These are phyloP conservation scores for Neurospora sp. DNA, from an alignment of 495 filamentous ascomycete species.

Conservation along the genomic window DNA sequence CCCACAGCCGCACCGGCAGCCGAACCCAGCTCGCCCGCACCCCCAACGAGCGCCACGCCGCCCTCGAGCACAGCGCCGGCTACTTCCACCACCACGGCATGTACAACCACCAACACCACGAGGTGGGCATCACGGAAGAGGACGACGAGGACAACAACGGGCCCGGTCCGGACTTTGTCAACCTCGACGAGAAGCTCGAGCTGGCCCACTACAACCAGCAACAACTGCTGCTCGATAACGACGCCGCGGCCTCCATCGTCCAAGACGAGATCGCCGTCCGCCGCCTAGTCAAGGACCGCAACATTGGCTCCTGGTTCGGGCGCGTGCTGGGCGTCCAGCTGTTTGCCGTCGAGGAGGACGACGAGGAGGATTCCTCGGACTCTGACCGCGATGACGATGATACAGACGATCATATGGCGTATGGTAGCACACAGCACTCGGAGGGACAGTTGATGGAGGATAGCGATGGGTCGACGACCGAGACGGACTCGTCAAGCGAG, in stretches of 20 bases:
- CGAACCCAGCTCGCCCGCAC: conserved; percentile 18
- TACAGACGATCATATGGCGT: conserved; percentile 2
- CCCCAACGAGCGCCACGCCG: neutral
- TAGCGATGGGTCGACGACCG: conserved; percentile 18
- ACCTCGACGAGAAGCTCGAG: conserved; percentile 40
- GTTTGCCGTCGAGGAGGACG: conserved; percentile 56
- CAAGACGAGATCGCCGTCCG: conserved; percentile 46
- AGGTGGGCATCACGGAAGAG: conserved; percentile 5
- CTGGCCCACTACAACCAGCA: conserved; percentile 12
- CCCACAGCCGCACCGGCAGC: no score
- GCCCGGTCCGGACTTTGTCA: conserved; percentile 51
- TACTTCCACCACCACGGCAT: conserved; percentile 33
- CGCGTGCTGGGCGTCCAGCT: conserved; percentile 64
- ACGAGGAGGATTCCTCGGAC: conserved; percentile 28
- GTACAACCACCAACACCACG: conserved; percentile 3
- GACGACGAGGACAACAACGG: conserved; percentile 25
- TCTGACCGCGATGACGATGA: conserved; percentile 37
- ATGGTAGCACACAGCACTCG: neutral
- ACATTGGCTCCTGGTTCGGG: conserved; percentile 67
- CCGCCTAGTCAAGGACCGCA: conserved; percentile 45
- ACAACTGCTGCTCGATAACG: conserved; percentile 10
- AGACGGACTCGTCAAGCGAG: conserved; percentile 33
- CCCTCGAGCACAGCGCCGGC: conserved; percentile 21
- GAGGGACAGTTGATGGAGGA: conserved; percentile 14
- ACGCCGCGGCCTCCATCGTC: conserved; percentile 21